phyloP scores from a whole-genome alignment of 805 yeast genomes.

The Torulaspora microellipsoides region DNA sequence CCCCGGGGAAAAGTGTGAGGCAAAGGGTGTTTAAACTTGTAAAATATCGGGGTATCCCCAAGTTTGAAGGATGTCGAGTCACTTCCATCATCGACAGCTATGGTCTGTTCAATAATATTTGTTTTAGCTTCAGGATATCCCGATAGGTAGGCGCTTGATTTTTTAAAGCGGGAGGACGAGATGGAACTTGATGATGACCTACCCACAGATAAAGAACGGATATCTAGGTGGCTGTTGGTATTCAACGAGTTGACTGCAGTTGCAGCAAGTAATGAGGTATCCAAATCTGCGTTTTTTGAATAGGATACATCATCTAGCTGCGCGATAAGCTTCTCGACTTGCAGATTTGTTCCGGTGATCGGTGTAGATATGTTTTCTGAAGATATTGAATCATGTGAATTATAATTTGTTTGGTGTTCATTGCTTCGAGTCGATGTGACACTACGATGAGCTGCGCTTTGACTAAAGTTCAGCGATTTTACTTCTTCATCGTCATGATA shows the following conservation, averaged over 20 bases:
- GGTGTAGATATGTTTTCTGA: slow-evolving; percentile 8
- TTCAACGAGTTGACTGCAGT: slow-evolving; percentile 3
- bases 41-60: slow-evolving; percentile 24
- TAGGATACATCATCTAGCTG: slow-evolving; percentile 29
- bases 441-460: not conserved
- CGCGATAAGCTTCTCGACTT: slow-evolving; percentile 31
- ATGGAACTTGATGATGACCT: slow-evolving; percentile 2
- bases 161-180: slow-evolving; percentile 15
- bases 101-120: slow-evolving; percentile 3
- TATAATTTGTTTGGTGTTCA: no score
- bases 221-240: slow-evolving; percentile 3
- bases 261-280: slow-evolving; percentile 2
- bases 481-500: not conserved
- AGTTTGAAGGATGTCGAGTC: slow-evolving; percentile 8
- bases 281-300: slow-evolving; percentile 22
- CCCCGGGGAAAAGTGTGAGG: slow-evolving; percentile 3
- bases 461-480: not conserved
- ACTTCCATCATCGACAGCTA: slow-evolving; percentile 5
- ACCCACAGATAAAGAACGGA: slow-evolving; percentile 3
- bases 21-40: slow-evolving; percentile 16
- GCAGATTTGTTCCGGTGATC: slow-evolving; percentile 19
- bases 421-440: not conserved
- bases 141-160: slow-evolving; percentile 36
- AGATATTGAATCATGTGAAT: not conserved
- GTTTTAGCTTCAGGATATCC: slow-evolving; percentile 18